phyloP scores from a whole-genome alignment of 2,329 filamentous ascomycete species.

The Cercospora berteroae region DNA sequence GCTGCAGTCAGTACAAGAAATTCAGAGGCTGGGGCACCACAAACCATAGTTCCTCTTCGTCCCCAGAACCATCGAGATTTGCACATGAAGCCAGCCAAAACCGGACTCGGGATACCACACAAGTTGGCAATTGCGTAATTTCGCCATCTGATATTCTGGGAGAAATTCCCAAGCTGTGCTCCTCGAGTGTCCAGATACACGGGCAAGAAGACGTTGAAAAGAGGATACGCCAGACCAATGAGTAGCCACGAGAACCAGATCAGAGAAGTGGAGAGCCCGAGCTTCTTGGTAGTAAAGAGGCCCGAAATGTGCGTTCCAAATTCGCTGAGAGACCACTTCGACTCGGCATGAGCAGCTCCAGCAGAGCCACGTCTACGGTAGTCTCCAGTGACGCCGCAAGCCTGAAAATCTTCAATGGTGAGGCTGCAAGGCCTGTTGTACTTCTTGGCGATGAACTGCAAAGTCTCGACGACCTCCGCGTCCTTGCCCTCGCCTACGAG shows the following conservation, averaged over 20 bases:
- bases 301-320: slow-evolving; percentile 59
- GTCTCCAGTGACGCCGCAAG: slow-evolving; percentile 42
- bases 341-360: slow-evolving; percentile 31
- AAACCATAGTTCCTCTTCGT: slow-evolving; percentile 54
- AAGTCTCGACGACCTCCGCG: slow-evolving; percentile 50
- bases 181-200: slow-evolving; percentile 62
- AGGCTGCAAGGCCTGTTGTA: slow-evolving; percentile 55
- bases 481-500: slow-evolving; percentile 55
- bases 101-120: slow-evolving; percentile 65
- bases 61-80: slow-evolving; percentile 56
- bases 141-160: slow-evolving; percentile 62
- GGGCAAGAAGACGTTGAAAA: slow-evolving; percentile 73
- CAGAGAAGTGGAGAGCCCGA: slow-evolving; percentile 60
- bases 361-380: slow-evolving; percentile 26
- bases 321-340: slow-evolving; percentile 41
- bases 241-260: slow-evolving; percentile 65
- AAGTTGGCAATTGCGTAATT: slow-evolving; percentile 71
- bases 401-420: slow-evolving; percentile 50
- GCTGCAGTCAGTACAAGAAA: not conserved
- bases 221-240: slow-evolving; percentile 58
- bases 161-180: slow-evolving; percentile 54
- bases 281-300: slow-evolving; percentile 61
- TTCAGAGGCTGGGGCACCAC: slow-evolving; percentile 39
- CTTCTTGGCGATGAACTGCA: slow-evolving; percentile 52
- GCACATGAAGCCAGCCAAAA: slow-evolving; percentile 67